Conservation (phyloP, 108 stramenopile genomes). For the Thalassiosira profunda region DNA sequence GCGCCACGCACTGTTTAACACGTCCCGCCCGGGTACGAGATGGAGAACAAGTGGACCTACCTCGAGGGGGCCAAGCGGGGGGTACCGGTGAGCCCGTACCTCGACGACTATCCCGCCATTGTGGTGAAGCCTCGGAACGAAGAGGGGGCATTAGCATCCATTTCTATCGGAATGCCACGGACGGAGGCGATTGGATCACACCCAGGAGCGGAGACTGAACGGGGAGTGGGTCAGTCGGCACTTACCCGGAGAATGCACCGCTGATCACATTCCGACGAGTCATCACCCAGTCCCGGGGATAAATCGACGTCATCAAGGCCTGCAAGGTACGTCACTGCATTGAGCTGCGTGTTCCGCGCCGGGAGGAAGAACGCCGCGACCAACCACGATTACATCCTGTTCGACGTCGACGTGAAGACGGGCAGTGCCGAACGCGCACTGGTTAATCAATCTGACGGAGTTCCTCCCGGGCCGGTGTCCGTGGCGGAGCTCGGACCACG, state of each 20-base stretch:
- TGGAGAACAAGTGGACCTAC: conserved; percentile 99
- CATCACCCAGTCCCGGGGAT: conserved; percentile 90
- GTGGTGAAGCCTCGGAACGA: conserved; percentile 98
- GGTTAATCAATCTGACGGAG: conserved; percentile 92
- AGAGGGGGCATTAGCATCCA: conserved; percentile 98
- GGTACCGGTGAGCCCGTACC: conserved; percentile 93
- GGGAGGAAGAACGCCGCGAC: conserved; percentile 92
- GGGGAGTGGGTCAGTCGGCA: conserved; percentile 79
- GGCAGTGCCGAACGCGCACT: conserved; percentile 96
- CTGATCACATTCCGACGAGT: conserved; percentile 98
- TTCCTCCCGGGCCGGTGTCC: conserved; percentile 65
- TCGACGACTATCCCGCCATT: conserved; percentile 84
- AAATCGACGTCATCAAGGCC: conserved; percentile 49
- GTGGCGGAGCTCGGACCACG: conserved; percentile 70
- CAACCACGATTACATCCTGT: conserved; percentile 96
- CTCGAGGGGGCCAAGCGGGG: conserved; percentile 78
- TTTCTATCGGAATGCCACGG: conserved; percentile 94
- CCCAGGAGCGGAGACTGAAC: conserved; percentile 91
- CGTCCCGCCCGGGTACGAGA: conserved; percentile 78
- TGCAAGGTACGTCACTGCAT: conserved; percentile 61
- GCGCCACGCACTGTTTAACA: conserved; percentile 93
- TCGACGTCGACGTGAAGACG: conserved; percentile 93
- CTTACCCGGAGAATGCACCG: conserved; percentile 94
- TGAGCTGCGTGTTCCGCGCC: conserved; percentile 97
- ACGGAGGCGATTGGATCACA: conserved; percentile 98